These are phyloP conservation scores for Tuber aestivum DNA, from an alignment of 495 filamentous ascomycete genomes.

Conservation along the genomic window DNA sequence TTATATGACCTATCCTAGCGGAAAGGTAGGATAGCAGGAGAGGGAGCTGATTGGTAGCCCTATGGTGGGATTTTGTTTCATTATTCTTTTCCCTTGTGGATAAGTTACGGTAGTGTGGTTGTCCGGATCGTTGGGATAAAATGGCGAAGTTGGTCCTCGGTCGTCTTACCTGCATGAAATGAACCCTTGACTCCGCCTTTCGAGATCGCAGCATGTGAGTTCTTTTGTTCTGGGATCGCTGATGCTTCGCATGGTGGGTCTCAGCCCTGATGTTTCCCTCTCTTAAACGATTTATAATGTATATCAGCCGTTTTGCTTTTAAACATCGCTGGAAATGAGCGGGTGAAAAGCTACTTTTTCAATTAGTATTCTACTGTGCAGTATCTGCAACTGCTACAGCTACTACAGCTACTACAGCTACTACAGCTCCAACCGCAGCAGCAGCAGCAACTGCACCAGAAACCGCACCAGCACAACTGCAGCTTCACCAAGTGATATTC, in stretches of 20 bases:
- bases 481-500: not conserved
- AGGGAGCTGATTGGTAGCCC: not conserved
- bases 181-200: constrained; percentile 1
- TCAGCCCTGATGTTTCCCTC: not conserved
- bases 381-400: not conserved
- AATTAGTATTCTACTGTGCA: not conserved
- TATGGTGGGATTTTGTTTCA: not conserved
- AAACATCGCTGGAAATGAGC: not conserved
- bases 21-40: not conserved
- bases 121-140: not conserved
- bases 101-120: not conserved
- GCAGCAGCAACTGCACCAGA: not conserved
- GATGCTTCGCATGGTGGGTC: not conserved
- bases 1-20: not conserved
- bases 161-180: constrained; percentile 3
- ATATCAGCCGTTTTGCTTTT: not conserved
- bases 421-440: not conserved
- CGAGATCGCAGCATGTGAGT: not conserved
- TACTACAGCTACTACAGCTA: not conserved
- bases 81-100: not conserved
- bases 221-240: not conserved
- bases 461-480: not conserved
- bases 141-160: not conserved
- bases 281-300: not conserved
- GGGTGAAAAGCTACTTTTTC: not conserved